These are phyloP conservation scores for Sarocladiaceae sp. DNA, from an alignment of 2,329 filamentous ascomycete species.

Conservation along the genomic window DNA sequence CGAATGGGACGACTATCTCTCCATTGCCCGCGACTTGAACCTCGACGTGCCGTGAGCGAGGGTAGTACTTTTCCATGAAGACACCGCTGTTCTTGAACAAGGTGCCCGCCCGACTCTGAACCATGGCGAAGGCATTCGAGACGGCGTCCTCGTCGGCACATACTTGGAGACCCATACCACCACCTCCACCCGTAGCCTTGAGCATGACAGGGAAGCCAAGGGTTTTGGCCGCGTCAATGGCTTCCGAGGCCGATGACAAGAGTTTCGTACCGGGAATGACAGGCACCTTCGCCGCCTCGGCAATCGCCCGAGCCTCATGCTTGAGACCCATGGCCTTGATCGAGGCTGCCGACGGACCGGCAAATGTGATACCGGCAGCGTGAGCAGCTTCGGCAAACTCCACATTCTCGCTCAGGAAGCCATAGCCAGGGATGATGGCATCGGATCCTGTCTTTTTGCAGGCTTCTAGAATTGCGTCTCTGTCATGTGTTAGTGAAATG, in stretches of 20 bases:
- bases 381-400: conserved; percentile 51
- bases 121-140: conserved; percentile 45
- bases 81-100: conserved; percentile 59
- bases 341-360: conserved; percentile 48
- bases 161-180: conserved; percentile 60
- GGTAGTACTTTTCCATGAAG: conserved; percentile 61
- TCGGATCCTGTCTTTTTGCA: conserved; percentile 39
- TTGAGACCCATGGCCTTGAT: conserved; percentile 57
- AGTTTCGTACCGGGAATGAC: conserved; percentile 31
- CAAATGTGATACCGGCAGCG: conserved; percentile 50
- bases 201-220: conserved; percentile 43
- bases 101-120: conserved; percentile 50
- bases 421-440: conserved; percentile 61
- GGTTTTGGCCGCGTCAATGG: conserved; percentile 38
- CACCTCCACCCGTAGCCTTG: conserved; percentile 60
- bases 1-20: conserved; percentile 51
- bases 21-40: conserved; percentile 65
- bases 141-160: conserved; percentile 48
- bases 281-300: conserved; percentile 39
- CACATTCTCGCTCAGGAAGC: conserved; percentile 59
- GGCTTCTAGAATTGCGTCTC: conserved; percentile 22
- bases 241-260: conserved; percentile 36
- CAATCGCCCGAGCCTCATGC: conserved; percentile 50
- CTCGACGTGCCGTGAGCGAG: conserved; percentile 60
- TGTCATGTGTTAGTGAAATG: neutral